These are phyloP conservation scores for Hericium coralloides DNA, from an alignment of 768 basidiomycete genomes.

Conservation along the genomic window DNA sequence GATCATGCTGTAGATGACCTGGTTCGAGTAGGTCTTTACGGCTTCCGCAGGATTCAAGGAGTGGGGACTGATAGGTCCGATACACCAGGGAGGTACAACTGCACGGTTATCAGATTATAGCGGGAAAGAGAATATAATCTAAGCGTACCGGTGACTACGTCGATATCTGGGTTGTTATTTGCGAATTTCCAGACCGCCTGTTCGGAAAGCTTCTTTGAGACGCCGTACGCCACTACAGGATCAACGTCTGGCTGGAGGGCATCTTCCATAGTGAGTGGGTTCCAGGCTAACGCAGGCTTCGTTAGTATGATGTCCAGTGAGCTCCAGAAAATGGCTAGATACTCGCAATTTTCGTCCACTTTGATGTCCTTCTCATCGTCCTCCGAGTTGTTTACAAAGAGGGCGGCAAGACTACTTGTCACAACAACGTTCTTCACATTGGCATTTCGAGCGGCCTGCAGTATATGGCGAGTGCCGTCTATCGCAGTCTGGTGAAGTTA, in stretches of 20 bases:
- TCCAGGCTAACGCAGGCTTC: not conserved
- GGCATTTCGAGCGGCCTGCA: conserved; percentile 1
- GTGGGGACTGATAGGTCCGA: conserved; percentile 16
- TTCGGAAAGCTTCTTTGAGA: not conserved
- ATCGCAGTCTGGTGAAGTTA: conserved; percentile 1
- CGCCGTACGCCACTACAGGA: not conserved
- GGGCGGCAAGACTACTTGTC: conserved; percentile 6
- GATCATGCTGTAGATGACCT: conserved; percentile 16
- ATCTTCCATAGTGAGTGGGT: not conserved
- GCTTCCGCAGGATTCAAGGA: conserved; percentile 2
- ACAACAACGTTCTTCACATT: conserved; percentile 6
- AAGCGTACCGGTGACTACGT: not conserved
- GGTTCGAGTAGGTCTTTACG: conserved; percentile 13
- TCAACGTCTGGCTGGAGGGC: not conserved
- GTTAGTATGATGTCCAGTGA: no score
- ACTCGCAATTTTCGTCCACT: not conserved
- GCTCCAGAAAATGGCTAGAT: no score
- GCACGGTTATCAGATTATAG: not conserved
- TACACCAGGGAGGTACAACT: conserved; percentile 21
- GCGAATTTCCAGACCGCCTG: not conserved
- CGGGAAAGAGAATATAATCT: not conserved
- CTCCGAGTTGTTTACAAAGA: not conserved
- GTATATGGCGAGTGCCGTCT: conserved; percentile 8
- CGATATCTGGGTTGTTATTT: not conserved
- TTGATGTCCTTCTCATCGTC: not conserved